Evolutionary conservation across 2,329 filamentous ascomycete species (phyloP), one percentile per base, ranked within the genome.

Genomic region (Orbilia blumenaviensis): DNA sequence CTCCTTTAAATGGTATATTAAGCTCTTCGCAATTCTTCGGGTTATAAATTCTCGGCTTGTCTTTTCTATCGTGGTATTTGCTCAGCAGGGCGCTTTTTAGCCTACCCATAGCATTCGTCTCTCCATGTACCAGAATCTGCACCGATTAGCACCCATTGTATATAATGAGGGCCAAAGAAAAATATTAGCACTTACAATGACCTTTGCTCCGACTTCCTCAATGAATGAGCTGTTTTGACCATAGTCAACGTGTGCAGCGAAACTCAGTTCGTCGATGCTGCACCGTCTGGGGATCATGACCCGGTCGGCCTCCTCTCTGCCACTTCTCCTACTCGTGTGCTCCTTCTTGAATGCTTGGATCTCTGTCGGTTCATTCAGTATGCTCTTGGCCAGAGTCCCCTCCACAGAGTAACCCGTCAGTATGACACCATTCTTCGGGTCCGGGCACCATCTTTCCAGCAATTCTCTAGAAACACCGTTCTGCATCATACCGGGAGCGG

Each of bases 371-470:
- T 98, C 95, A 79, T 94, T 92, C 84, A 98, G 91, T 78, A 99
- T 92, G 80, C 95, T 90, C 83, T 97, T 94, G 2, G 93, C 95
- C 94, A 99, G 98, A 0, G 95, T 99, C 4, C 95, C 95, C 83
- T 99, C 95, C 6, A 99, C 94, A 77, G 93, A 97, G 84, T 99
- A 99, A 82, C 95, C 95, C 0, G 95, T 99, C 83, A 99, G 97
- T 80, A 99, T 92, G 46, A 99, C 93, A n/a, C 94, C 95, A 81
- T 99, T 99, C 83, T 95, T 94, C 78, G 95, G 91, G 83, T 92
- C 96, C 0, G 95, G 95, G 0, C 94, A 94, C 95, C 95, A 99
- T 80, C 94, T 86, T 84, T 99, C 95, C 3, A 99, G 87, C 8
- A 99, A 85, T 82, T 97, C 93, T 82, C 95, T 88, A 80, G 93